Conservation (phyloP, 164 flowering plant species). For the Saururus chinensis region DNA sequence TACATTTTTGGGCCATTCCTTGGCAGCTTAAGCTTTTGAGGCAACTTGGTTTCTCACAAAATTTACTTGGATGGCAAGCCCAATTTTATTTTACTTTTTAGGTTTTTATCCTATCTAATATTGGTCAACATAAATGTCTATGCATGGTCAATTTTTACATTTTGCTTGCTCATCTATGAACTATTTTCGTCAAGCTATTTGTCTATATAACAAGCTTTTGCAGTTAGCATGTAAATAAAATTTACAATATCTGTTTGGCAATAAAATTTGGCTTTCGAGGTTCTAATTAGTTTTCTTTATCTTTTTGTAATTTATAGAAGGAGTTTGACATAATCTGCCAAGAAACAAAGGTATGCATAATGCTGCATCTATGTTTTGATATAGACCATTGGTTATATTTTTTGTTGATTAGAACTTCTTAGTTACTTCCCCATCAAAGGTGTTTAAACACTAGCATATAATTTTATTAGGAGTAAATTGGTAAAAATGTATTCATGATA, state of each 20-base stretch:
- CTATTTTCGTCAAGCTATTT: too few relatives aligned
- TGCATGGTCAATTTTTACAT: too few relatives aligned
- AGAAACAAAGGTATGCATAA: constrained; percentile 32
- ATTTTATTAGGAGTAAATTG: background rate
- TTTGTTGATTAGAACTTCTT: background rate
- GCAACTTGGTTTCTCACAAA: too few relatives aligned
- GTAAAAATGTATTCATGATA: background rate
- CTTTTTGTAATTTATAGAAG: constrained; percentile 21
- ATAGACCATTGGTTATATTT: background rate
- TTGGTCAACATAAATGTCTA: too few relatives aligned
- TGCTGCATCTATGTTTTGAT: background rate
- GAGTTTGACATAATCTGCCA: constrained; percentile 38
- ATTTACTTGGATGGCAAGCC: too few relatives aligned
- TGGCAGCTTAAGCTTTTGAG: too few relatives aligned
- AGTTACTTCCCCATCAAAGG: too few relatives aligned
- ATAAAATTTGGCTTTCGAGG: background rate
- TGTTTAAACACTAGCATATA: background rate
- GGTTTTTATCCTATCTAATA: too few relatives aligned
- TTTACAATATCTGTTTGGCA: background rate
- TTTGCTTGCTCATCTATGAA: too few relatives aligned
- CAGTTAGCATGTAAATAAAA: background rate
- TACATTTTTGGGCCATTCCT: too few relatives aligned
- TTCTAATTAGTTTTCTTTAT: constrained; percentile 6
- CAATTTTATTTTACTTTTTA: too few relatives aligned
- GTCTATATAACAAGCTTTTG: too few relatives aligned